Conservation (phyloP, 306 rosid genomes). For the cucumber (Cucumis sativus) region Cucumber_9930_V3 NC_026656.2:5840501-5841000, state of each 20-base stretch:
- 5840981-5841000: not conserved
- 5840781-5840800: not conserved
- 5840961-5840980: not conserved
- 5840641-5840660: not conserved
- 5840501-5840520: slow-evolving; percentile 80
- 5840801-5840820: not conserved
- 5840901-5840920: not conserved
- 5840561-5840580: not conserved
- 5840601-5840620: not conserved
- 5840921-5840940: not conserved
- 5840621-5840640: not conserved
- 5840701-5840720: not conserved
- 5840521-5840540: slow-evolving; percentile 61
- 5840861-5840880: not conserved
- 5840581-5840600: not conserved
- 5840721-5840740: not conserved
- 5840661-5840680: not conserved
- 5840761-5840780: not conserved
- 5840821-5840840: not conserved
- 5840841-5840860: not conserved
- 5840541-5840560: not conserved
- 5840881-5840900: not conserved
- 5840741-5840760: not conserved
- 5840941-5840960: not conserved
- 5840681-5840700: not conserved